A percentile compares a stretch with the other conserved stretches of the same genome.
Evolutionary conservation across 345 rosid genomes (phyloP).

Genomic region (Nephelium lappaceum): DNA sequence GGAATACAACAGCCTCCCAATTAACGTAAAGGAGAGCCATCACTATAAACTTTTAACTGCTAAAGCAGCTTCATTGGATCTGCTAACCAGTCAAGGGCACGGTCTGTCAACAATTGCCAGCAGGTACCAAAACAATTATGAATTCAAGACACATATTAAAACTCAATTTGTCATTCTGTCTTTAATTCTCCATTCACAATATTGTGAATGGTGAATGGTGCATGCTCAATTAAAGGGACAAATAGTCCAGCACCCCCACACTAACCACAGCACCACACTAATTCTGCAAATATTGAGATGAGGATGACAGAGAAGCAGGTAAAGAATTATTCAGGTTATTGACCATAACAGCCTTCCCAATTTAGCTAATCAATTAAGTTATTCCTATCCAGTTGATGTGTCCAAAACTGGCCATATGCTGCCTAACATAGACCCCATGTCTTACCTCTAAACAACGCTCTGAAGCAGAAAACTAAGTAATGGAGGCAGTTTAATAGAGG

Average conservation of each 20-base stretch:
- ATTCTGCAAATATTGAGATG: neutral
- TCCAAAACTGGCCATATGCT: neutral
- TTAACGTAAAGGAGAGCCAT: no score
- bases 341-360: neutral
- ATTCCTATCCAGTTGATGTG: neutral
- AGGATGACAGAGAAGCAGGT: neutral
- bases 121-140: no score
- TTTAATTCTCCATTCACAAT: no score
- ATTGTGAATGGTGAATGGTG: no score
- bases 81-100: no score
- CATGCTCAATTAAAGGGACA: neutral
- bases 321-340: neutral
- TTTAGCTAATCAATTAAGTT: neutral
- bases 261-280: neutral
- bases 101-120: no score
- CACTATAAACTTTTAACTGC: no score
- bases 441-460: conserved; percentile 1
- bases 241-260: neutral
- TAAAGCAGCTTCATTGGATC: no score
- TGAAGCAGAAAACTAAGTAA: no score
- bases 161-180: no score
- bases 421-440: neutral
- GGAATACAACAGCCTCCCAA: neutral
- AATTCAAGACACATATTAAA: no score
- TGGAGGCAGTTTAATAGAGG: no score